A percentile compares a stretch with the other conserved stretches of the same genome.
Evolutionary conservation across 345 rosid genomes (phyloP).

Genomic region (Arabis alpina): DNA sequence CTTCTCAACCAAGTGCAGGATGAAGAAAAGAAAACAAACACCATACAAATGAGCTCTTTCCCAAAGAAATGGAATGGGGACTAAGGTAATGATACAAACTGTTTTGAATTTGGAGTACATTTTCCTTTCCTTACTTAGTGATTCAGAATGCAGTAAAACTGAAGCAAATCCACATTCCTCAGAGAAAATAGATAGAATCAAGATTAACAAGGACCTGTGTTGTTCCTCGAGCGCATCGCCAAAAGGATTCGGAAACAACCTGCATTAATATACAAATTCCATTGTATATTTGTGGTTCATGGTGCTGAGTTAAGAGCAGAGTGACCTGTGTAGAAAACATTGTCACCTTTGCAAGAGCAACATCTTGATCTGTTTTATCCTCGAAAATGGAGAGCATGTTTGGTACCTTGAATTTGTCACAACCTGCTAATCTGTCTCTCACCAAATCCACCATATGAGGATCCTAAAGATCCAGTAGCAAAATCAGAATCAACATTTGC

Average conservation of each 20-base stretch:
- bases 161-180: too few species aligned
- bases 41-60: too few species aligned
- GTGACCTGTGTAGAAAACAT: conserved; percentile 13
- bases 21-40: too few species aligned
- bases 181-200: too few species aligned
- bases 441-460: conserved; percentile 82
- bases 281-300: not conserved
- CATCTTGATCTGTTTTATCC: conserved; percentile 32
- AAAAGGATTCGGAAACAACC: conserved; percentile 94
- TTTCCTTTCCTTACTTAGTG: too few species aligned
- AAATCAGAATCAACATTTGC: conserved; percentile 16
- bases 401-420: conserved; percentile 60
- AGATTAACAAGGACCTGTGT: too few species aligned
- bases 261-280: conserved; percentile 29
- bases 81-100: too few species aligned
- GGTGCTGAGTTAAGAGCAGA: not conserved
- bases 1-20: too few species aligned
- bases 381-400: conserved; percentile 53
- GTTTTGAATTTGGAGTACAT: too few species aligned
- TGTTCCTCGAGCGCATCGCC: too few species aligned
- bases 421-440: conserved; percentile 64
- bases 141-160: too few species aligned
- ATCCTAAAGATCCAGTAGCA: conserved; percentile 53
- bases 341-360: conserved; percentile 64
- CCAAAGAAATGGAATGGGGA: too few species aligned